Evolutionary conservation across 2,329 filamentous ascomycete species (phyloP), one percentile per base, ranked within the genome.

Genomic region (Furcasterigmium sp.): DNA sequence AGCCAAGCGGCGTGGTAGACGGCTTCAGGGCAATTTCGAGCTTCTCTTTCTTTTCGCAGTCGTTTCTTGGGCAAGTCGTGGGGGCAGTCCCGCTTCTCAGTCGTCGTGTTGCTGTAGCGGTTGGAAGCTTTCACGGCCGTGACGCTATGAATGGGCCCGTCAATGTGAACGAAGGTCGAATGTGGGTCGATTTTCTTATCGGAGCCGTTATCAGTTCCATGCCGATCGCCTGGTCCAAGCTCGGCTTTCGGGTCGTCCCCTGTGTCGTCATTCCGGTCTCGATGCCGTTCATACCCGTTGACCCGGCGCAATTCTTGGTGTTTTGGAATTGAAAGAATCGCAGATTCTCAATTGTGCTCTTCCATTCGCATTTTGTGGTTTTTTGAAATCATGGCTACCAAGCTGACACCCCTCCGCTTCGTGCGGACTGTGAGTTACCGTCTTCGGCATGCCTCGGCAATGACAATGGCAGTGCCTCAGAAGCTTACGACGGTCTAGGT

Each of bases 381-480:
- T n/a, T n/a, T n/a, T n/a, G n/a, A n/a, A n/a, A 38, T 23, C 36
- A 51, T 51, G 48, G 30, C 48, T 18, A 37, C 44, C 1, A 48
- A 46, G 39, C 30, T 53, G 34, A 48, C 40, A 14, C 34, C 62
- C 41, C 17, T 47, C 32, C 35, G 44, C 32, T 53, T 53, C 38
- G 51, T 87, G 13, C 72, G 72, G 63, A 81, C 79, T 36, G 82
- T 85, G 65, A 53, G 75, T 60, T n/a, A 5, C 18, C 10, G 9
- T 14, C 37, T 14, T 15, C 9, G 18, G 8, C 30, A 18, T 13
- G 34, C 23, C 17, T 23, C 4, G 3, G 26, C 28, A 15, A 11
- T 23, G 4, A 8, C n/a, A 35, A 2, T 5, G 7, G 32, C 15
- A 32, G 29, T 4, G 10, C 5, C 29, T 15, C 10, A 35, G 32